These are phyloP conservation scores for Gigaspora rosea DNA, from an alignment of 192 early-diverging fungal genomes.

Conservation along the genomic window DNA sequence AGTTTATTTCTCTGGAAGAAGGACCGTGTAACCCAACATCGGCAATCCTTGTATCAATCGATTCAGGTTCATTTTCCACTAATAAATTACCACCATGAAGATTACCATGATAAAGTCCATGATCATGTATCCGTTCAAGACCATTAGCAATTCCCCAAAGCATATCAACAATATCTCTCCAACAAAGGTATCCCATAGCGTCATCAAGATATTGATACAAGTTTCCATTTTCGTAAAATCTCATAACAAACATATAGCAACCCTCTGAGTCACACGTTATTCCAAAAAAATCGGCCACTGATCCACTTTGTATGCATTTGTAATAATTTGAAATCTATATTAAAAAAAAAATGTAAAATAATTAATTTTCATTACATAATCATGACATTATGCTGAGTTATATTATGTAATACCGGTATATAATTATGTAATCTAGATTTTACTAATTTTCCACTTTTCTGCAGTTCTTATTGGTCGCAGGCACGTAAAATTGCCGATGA, in stretches of 20 bases:
- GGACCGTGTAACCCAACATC: constrained; percentile 12
- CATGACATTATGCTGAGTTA: background rate
- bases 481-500: too few relatives aligned
- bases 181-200: background rate
- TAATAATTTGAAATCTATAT: background rate
- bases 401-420: background rate
- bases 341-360: background rate
- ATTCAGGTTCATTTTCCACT: constrained; percentile 6
- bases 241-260: constrained; percentile 6
- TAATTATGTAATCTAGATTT: too few relatives aligned
- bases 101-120: constrained; percentile 1
- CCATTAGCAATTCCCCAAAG: background rate
- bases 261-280: background rate
- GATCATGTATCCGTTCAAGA: background rate
- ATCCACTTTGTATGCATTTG: background rate
- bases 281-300: background rate
- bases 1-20: background rate
- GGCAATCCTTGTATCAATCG: background rate
- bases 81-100: constrained; percentile 21
- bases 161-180: background rate
- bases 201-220: constrained; percentile 1
- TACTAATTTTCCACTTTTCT: too few relatives aligned
- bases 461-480: too few relatives aligned
- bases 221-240: background rate
- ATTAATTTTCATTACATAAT: background rate